These are phyloP conservation scores for Arxiozyma telluris DNA, from an alignment of 1,139 yeast species.

Conservation along the genomic window DNA sequence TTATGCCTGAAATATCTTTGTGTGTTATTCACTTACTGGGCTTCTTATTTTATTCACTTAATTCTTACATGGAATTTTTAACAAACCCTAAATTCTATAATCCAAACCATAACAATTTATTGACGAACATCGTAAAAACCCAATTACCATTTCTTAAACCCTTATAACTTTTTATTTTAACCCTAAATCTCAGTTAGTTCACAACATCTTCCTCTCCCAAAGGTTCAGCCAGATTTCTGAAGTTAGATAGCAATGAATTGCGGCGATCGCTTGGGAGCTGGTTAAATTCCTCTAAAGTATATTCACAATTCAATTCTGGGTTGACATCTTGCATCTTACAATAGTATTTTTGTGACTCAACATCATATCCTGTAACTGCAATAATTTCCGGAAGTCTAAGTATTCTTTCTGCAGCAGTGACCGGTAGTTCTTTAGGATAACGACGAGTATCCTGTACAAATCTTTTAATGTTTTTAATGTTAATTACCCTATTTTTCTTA, in stretches of 20 bases:
- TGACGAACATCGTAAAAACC: too few species aligned
- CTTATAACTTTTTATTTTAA: too few species aligned
- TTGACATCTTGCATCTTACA: slow-evolving; percentile 6
- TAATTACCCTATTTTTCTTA: slow-evolving; percentile 6
- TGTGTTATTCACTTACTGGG: too few species aligned
- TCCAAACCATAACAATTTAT: too few species aligned
- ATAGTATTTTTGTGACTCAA: slow-evolving; percentile 3
- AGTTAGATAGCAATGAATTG: background rate
- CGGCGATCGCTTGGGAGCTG: background rate
- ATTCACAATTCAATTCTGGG: slow-evolving; percentile 1
- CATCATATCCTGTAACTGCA: slow-evolving; percentile 3
- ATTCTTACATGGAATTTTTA: too few species aligned
- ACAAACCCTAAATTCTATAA: too few species aligned
- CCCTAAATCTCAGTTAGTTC: background rate
- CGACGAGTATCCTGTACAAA: background rate
- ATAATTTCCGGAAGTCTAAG: background rate
- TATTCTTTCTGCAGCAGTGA: background rate
- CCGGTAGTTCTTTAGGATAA: slow-evolving; percentile 1
- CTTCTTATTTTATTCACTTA: too few species aligned
- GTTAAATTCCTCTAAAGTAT: slow-evolving; percentile 2
- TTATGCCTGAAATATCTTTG: too few species aligned
- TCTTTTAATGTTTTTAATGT: slow-evolving; percentile 4
- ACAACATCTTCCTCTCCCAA: slow-evolving; percentile 1
- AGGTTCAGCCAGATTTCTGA: background rate
- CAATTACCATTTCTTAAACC: too few species aligned